Percentiles rank a stretch among this genome's conserved stretches.
These are phyloP conservation scores for Cornus suecica DNA, from an alignment of 148 eudicot species.

Conservation along the genomic window DNA sequence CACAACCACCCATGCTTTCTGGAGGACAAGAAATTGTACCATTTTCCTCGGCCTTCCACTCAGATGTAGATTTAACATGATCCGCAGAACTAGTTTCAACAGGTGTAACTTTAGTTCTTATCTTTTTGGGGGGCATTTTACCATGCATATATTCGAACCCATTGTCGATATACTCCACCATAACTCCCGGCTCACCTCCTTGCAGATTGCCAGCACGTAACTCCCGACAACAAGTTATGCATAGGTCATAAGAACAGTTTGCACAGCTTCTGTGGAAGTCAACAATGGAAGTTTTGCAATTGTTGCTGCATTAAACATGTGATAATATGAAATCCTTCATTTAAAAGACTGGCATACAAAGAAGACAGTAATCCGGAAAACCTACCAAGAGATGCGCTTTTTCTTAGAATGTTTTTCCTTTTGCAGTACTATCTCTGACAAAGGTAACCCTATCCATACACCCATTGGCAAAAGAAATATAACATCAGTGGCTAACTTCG, in stretches of 20 bases:
- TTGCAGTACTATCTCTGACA: conserved; percentile 23
- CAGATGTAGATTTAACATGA: conserved; percentile 15
- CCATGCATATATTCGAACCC: conserved; percentile 44
- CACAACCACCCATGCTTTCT: conserved; percentile 44
- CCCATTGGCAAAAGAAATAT: neutral
- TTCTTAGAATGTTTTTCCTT: conserved; percentile 8
- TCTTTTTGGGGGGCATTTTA: neutral
- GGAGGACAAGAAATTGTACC: conserved; percentile 53
- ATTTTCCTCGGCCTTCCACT: conserved; percentile 45
- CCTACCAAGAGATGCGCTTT: conserved; percentile 44
- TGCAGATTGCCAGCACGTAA: conserved; percentile 40
- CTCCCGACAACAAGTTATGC: conserved; percentile 60
- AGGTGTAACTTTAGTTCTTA: conserved; percentile 2
- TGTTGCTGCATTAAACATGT: conserved; percentile 39
- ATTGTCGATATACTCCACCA: conserved; percentile 29
- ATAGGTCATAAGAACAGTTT: conserved; percentile 44
- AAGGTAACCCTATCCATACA: conserved; percentile 25
- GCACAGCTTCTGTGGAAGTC: conserved; percentile 56
- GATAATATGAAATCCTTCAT: neutral
- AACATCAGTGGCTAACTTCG: neutral
- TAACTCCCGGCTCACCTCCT: conserved; percentile 33
- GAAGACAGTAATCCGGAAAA: neutral
- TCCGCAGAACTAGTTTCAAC: neutral
- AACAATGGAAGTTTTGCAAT: conserved; percentile 49
- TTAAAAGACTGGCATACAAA: neutral